phyloP scores from a whole-genome alignment of 2,329 filamentous ascomycete species.

The Sporothrix pallida region DNA sequence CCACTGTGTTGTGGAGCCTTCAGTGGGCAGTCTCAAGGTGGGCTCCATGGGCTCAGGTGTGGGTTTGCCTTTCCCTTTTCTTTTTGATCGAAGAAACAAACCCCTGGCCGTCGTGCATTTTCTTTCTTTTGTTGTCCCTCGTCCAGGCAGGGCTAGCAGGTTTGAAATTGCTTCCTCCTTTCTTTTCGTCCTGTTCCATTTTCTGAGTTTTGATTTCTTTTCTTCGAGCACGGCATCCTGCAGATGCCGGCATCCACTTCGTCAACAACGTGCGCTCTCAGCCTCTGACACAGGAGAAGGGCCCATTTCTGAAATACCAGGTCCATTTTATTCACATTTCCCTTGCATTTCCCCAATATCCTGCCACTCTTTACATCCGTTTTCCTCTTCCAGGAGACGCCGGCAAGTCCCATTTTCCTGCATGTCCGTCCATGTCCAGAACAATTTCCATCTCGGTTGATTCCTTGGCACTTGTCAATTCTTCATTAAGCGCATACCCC shows the following conservation, averaged over 20 bases:
- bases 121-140: background rate
- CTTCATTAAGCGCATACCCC: background rate
- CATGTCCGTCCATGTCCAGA: constrained; percentile 9
- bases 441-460: constrained; percentile 5
- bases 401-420: background rate
- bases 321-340: constrained; percentile 1
- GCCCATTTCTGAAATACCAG: background rate
- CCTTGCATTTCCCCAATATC: background rate
- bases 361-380: background rate
- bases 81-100: constrained; percentile 14
- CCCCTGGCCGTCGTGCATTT: background rate
- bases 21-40: no score
- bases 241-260: constrained; percentile 4
- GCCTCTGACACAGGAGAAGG: background rate
- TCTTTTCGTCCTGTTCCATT: background rate
- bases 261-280: constrained; percentile 1
- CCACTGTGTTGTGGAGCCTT: constrained; percentile 1
- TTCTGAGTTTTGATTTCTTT: background rate
- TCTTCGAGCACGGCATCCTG: background rate
- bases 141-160: constrained; percentile 13
- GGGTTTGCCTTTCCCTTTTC: background rate
- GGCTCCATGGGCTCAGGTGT: background rate
- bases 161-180: constrained; percentile 23
- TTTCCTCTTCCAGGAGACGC: background rate
- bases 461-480: background rate